A percentile compares a stretch with the other conserved stretches of the same genome.
These are phyloP conservation scores for Chaetomidium leptoderma DNA, from an alignment of 495 filamentous ascomycete genomes.

Conservation along the genomic window DNA sequence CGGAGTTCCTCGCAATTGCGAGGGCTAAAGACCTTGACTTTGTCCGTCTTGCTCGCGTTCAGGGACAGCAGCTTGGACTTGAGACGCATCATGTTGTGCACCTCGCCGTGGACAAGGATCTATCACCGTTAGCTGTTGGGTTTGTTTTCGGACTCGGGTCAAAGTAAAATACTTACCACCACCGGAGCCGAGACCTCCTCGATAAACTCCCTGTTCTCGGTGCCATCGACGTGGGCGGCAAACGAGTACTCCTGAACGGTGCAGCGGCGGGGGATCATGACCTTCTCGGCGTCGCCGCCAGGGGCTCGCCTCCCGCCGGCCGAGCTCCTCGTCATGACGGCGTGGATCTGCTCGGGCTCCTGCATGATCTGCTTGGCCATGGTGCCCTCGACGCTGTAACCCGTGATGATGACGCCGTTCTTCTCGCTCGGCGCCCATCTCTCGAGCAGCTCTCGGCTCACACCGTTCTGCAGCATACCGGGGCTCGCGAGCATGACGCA, in stretches of 20 bases:
- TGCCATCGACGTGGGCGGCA: constrained; percentile 94
- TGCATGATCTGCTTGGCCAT: constrained; percentile 95
- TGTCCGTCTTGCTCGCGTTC: constrained; percentile 71
- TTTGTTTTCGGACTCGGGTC: neutral
- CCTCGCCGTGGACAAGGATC: constrained; percentile 95
- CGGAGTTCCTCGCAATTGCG: constrained; percentile 92
- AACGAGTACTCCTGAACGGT: constrained; percentile 90
- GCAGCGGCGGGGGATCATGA: constrained; percentile 89
- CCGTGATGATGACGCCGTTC: constrained; percentile 95
- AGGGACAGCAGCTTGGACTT: constrained; percentile 91
- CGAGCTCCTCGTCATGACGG: constrained; percentile 73
- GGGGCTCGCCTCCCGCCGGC: constrained; percentile 52
- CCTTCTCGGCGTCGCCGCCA: constrained; percentile 63
- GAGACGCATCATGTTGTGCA: constrained; percentile 95
- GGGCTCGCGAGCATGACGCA: constrained; percentile 97
- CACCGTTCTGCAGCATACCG: constrained; percentile 96
- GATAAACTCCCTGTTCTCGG: constrained; percentile 90
- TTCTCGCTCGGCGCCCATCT: constrained; percentile 91
- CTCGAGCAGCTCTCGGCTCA: constrained; percentile 86
- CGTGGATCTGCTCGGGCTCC: constrained; percentile 88
- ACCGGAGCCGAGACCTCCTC: constrained; percentile 87
- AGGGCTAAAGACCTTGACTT: constrained; percentile 87
- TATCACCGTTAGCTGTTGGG: constrained; percentile 35
- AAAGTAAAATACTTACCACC: constrained; percentile 59
- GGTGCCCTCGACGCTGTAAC: constrained; percentile 96